Base-by-base conservation (phyloP, 2,329 filamentous ascomycete species). In the Bertia moriformis region DNA sequence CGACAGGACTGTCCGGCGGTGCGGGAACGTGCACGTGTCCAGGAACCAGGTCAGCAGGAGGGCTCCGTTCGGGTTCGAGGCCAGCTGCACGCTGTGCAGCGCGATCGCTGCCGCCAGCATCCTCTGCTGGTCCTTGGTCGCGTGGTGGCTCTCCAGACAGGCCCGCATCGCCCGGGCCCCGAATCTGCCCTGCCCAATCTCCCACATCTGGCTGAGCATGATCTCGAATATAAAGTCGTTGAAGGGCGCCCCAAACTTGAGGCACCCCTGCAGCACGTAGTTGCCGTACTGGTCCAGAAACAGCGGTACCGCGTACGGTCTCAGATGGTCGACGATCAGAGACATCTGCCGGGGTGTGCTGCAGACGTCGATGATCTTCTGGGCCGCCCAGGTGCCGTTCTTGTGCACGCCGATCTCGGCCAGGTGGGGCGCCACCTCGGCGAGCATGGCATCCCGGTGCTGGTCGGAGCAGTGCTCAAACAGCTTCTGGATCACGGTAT, bases 211-310 rank as follows among this genome's bases (percentile, higher is more conserved):
- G 60, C 79, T 84, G 40, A 96, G 70, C 89, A 96, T 96, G 2
- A 83, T 85, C 62, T 96, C 91, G 50, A 98, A 98, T 54, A 98
- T 94, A 62, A 93, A 96, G 58, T 93, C 80, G 52, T 93, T 96
- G 63, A 78, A 86, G 1, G 88, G 86, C 19, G 81, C 65, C 13
- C 83, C 83, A 52, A 95, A 98, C 49, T 93, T 87, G 46, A 98
- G 70, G 56, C 89, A 96, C 49, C 91, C 91, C 60, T 98, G 91
- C 49, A 96, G 72, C 40, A 98, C 91, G 50, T 98, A 98, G 63
- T 98, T 98, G 55, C 91, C 91, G 51, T 93, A 98, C 55, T 98
- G 91, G 53, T 98, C 91, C 29, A 96, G 69, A 70, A 98, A 96
- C 17, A 96, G 69, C 2, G 87, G 85, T 37, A 95, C 75, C 1